Base-by-base conservation (phyloP, 2,329 filamentous ascomycete genomes). In the Aspergillus alliaceus region DNA sequence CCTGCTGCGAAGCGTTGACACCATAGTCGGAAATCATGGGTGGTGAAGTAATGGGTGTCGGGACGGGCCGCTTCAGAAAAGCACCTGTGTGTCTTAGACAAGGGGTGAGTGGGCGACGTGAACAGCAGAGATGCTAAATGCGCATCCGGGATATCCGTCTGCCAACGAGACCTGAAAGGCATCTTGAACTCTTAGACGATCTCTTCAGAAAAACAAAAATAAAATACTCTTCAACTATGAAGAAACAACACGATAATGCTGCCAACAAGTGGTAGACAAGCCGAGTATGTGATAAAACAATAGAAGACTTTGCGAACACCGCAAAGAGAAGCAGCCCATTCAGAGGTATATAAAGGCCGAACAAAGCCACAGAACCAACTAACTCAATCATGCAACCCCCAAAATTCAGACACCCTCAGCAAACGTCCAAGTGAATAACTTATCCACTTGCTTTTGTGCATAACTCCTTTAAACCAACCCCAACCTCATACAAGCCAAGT, bases 1-100 rank as follows among this genome's bases (percentile, higher is more conserved):
- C 90, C 90, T 1, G 85, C 79, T 1, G 89, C 90, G 32, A 95
- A 75, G 14, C 90, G 86, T 72, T 92, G 88, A 32, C 86, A 82
- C 79, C 89, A 88, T 61, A 88, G 79, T 22, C 90, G 86, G 71
- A 88, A 90, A 58, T 83, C 80, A 61, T 81, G 70, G 37, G 84
- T 77, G 4, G 87, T 89, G 37, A 95, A 77, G 63, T 81, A 86
- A 64, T 89, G 85, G 8, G 83, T 86, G 6, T 90, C 83, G 1
- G 90, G 88, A 1, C 82, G 78, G 34, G 85, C 81, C 8, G 89
- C 84, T 64, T 92, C 89, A 51, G 90, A 78, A 65, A 87, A 84
- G 34, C 65, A 68, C 56, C 74, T 69, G 6, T 80, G 76, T 14
- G 74, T 78, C 24, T 73, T 72, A 7, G 80, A 77, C 2, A 83